Conservation (phyloP, 2,329 filamentous ascomycete species). For the Stachybotrys chlorohalonatus region DNA sequence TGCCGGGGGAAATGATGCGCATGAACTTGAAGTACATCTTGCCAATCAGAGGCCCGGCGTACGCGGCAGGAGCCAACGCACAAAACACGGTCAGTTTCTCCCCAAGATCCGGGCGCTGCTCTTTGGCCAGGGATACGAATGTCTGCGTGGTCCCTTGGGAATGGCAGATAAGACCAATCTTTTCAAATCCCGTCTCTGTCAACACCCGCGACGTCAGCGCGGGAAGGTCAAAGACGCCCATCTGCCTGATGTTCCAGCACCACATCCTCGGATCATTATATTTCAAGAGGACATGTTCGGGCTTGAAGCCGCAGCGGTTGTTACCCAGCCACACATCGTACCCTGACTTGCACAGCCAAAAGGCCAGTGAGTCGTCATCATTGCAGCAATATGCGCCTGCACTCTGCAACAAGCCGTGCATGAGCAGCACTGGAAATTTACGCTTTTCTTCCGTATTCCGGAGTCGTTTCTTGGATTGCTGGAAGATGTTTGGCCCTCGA, state of each 20-base stretch:
- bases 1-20: slow-evolving; percentile 62
- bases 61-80: slow-evolving; percentile 80
- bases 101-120: slow-evolving; percentile 78
- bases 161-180: slow-evolving; percentile 76
- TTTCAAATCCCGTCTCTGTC: slow-evolving; percentile 71
- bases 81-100: slow-evolving; percentile 83
- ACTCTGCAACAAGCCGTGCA: slow-evolving; percentile 83
- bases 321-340: slow-evolving; percentile 96
- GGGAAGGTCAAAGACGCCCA: slow-evolving; percentile 82
- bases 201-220: slow-evolving; percentile 74
- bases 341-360: slow-evolving; percentile 83
- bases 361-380: slow-evolving; percentile 82
- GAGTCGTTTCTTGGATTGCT: slow-evolving; percentile 24
- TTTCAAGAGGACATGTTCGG: slow-evolving; percentile 62
- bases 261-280: slow-evolving; percentile 84
- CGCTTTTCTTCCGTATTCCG: slow-evolving; percentile 28
- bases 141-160: slow-evolving; percentile 88
- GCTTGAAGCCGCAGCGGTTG: slow-evolving; percentile 79
- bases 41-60: slow-evolving; percentile 76
- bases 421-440: slow-evolving; percentile 76
- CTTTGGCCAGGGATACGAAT: slow-evolving; percentile 79
- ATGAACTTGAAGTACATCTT: slow-evolving; percentile 92
- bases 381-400: slow-evolving; percentile 84
- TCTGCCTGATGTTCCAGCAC: slow-evolving; percentile 92
- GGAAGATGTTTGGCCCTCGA: slow-evolving; percentile 53